phyloP scores from a whole-genome alignment of 2,329 filamentous ascomycete species.

The Polytolypa hystricis region DNA sequence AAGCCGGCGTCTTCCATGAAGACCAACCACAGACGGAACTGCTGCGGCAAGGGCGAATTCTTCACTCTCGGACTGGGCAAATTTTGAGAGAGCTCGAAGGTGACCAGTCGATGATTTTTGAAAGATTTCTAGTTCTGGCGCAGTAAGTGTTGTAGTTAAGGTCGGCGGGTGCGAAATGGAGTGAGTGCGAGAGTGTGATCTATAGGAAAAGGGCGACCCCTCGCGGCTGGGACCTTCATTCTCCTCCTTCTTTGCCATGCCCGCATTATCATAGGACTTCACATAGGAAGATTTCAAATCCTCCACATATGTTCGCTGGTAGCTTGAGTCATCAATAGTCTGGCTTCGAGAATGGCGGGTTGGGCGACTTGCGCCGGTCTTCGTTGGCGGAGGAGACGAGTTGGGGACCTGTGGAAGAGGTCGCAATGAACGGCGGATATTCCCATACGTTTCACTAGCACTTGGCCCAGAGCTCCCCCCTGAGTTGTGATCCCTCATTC shows the following conservation, averaged over 20 bases:
- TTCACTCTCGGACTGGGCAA: constrained; percentile 64
- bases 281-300: not conserved
- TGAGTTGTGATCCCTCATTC: constrained; percentile 14
- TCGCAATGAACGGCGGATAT: constrained; percentile 64
- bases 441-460: constrained; percentile 58
- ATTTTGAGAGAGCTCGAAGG: constrained; percentile 72
- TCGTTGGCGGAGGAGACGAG: constrained; percentile 28
- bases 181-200: constrained; percentile 19
- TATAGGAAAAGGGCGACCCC: constrained; percentile 16
- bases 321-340: constrained; percentile 47
- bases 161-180: constrained; percentile 22
- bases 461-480: constrained; percentile 21
- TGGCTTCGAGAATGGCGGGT: constrained; percentile 45
- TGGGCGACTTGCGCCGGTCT: constrained; percentile 14
- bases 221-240: constrained; percentile 7
- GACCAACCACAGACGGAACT: constrained; percentile 74
- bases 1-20: constrained; percentile 71
- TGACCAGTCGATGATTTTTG: constrained; percentile 85
- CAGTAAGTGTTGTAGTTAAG: constrained; percentile 20
- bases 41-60: constrained; percentile 70
- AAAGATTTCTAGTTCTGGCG: constrained; percentile 67
- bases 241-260: constrained; percentile 19
- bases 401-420: constrained; percentile 59
- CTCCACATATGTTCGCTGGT: constrained; percentile 18
- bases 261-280: constrained; percentile 8